Base-by-base conservation (phyloP, 2,329 filamentous ascomycete genomes). In the Nannizziopsis barbatae region DNA sequence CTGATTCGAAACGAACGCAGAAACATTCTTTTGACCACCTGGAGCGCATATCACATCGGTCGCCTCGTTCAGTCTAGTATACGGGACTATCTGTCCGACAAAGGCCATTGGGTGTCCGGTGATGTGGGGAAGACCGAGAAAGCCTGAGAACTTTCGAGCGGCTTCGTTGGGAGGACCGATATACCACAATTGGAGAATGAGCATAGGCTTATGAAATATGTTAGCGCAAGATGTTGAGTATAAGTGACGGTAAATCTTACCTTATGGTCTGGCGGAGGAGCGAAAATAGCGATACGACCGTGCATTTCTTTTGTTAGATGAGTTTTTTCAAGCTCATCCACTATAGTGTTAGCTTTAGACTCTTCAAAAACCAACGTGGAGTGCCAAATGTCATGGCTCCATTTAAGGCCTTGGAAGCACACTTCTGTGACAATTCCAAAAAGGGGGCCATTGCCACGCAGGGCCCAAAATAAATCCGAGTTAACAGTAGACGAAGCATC, bases 381-480 rank as follows among this genome's bases (percentile, higher is more conserved):
- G 27, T 46, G 44, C 44, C 44, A 46, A 7, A 37, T 46, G 20
- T 20, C 32, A 22, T 46, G 33, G 7, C n/a, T 11, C 44, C 44
- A 46, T 12, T 31, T 31, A 18, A 20, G 31, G 6, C 10, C 44
- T 17, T 37, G 33, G 36, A 46, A 46, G 15, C 32, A 20, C 9
- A 35, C 44, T 35, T 46, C 33, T 10, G 36, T 30, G 2, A 67
- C 61, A 14, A 66, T 54, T 1, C 62, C 63, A 36, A 61, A 66
- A 32, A 58, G 59, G 39, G 61, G 63, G 10, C 55, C 63, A 9
- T 61, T 62, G 1, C 64, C 64, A 36, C 65, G 64, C 8, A 67
- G 49, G 1, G 64, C 61, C 62, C 63, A 65, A 56, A 65, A 65
- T 3, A 66, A 54, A 44, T 66, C 63, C 0, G 50, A 30, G 45